A percentile compares a stretch with the other conserved stretches of the same genome.
These are phyloP conservation scores for Phytophthora ramorum DNA, from an alignment of 352 stramenopile genomes.

Conservation along the genomic window DNA sequence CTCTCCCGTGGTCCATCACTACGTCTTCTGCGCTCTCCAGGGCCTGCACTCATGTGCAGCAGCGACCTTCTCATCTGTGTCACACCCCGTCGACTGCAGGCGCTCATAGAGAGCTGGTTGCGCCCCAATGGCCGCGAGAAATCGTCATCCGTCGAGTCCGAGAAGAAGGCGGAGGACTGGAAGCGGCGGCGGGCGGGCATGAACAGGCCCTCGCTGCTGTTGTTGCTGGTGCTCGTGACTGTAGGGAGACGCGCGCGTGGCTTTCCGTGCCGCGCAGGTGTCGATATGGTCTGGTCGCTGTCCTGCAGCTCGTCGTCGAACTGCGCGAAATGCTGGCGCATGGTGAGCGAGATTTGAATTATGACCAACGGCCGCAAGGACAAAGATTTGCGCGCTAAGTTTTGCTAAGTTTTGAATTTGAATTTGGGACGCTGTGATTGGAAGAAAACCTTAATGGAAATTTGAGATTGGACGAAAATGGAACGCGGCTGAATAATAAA, in stretches of 20 bases:
- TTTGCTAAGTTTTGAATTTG: conserved; percentile 30
- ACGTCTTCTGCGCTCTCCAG: conserved; percentile 7
- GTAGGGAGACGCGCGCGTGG: conserved; percentile 24
- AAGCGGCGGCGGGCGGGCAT: conserved; percentile 21
- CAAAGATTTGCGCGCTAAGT: conserved; percentile 25
- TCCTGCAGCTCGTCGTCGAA: conserved; percentile 69
- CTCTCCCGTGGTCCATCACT: neutral
- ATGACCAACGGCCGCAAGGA: conserved; percentile 11
- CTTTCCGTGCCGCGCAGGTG: conserved; percentile 12
- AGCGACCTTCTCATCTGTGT: neutral
- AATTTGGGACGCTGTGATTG: conserved; percentile 12
- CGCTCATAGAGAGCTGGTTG: conserved; percentile 27
- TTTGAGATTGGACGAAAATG: conserved; percentile 16
- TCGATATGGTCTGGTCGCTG: conserved; percentile 74
- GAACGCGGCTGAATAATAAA: conserved; percentile 14
- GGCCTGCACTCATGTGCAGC: conserved; percentile 21
- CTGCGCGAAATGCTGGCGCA: conserved; percentile 46
- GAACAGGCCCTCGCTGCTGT: conserved; percentile 7
- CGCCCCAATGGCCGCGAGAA: conserved; percentile 2
- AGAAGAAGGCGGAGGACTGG: conserved; percentile 67
- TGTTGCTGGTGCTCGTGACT: conserved; percentile 10
- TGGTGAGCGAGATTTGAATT: conserved; percentile 23
- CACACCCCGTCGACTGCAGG: conserved; percentile 6
- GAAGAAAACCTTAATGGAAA: conserved; percentile 2
- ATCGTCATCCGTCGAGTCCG: conserved; percentile 80